A percentile compares a stretch with the other conserved stretches of the same genome.
Conservation (phyloP, 169 alveolate genomes). For the Theileria annulata region DNA sequence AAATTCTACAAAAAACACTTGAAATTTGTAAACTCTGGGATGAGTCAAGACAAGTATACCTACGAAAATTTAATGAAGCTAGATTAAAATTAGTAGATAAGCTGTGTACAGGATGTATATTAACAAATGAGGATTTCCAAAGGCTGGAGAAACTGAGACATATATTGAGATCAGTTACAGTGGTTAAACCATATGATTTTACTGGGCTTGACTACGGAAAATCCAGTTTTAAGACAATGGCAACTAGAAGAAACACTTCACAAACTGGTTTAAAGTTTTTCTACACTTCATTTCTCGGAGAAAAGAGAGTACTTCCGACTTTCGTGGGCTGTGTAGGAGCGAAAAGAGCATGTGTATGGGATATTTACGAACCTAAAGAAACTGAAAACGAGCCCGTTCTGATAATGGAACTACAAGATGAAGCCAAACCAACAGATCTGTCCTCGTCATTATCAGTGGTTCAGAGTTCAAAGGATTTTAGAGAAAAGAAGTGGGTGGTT, state of each 20-base stretch:
- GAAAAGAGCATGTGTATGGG: slow-evolving; percentile 42
- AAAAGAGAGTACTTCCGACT: slow-evolving; percentile 46
- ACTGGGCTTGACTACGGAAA: slow-evolving; percentile 40
- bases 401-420: slow-evolving; percentile 47
- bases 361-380: slow-evolving; percentile 29
- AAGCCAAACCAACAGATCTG: slow-evolving; percentile 53
- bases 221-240: slow-evolving; percentile 25
- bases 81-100: not conserved
- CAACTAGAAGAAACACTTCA: slow-evolving; percentile 17
- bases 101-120: slow-evolving; percentile 57
- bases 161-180: not conserved
- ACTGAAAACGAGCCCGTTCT: slow-evolving; percentile 29
- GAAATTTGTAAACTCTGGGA: slow-evolving; percentile 46
- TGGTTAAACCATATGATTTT: slow-evolving; percentile 15
- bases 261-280: slow-evolving; percentile 41
- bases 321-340: slow-evolving; percentile 51
- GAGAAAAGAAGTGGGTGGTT: slow-evolving; percentile 18
- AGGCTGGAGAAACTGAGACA: slow-evolving; percentile 9
- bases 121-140: slow-evolving; percentile 31
- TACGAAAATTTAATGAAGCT: not conserved
- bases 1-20: slow-evolving; percentile 40
- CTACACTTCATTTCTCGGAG: slow-evolving; percentile 36
- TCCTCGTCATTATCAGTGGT: slow-evolving; percentile 49
- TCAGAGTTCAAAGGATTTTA: slow-evolving; percentile 17
- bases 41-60: not conserved